A percentile compares a stretch with the other conserved stretches of the same genome.
phyloP scores from a whole-genome alignment of 768 basidiomycete species.

The Pleurotus citrinopileatus region DNA sequence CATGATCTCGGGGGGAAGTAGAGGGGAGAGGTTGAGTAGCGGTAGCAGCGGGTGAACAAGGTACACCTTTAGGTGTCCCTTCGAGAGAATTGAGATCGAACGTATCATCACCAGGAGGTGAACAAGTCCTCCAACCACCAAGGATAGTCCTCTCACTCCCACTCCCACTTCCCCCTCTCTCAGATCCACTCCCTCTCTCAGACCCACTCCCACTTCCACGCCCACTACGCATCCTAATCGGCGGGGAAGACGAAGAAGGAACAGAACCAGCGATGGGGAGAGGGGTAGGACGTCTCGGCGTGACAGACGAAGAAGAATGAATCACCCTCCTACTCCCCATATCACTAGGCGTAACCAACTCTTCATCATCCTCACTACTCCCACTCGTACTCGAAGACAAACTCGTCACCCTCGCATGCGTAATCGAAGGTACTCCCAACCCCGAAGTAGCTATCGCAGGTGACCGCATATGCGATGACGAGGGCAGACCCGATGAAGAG shows the following conservation, averaged over 20 bases:
- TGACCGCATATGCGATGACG: neutral
- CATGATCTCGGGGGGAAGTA: neutral
- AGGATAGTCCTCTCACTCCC: too few species aligned
- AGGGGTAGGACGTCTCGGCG: neutral
- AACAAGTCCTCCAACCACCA: neutral
- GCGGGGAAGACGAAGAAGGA: neutral
- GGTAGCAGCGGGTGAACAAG: too few species aligned
- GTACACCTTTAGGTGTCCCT: too few species aligned
- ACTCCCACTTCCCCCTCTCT: too few species aligned
- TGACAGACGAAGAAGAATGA: neutral
- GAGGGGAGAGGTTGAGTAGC: neutral
- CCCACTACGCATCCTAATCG: too few species aligned
- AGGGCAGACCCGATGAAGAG: neutral
- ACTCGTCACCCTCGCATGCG: neutral
- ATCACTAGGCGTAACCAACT: conserved; percentile 3
- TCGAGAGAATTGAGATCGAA: neutral
- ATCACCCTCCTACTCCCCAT: neutral
- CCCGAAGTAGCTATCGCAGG: neutral
- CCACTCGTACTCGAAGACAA: neutral
- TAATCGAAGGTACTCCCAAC: neutral
- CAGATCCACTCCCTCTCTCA: too few species aligned
- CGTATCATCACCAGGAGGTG: neutral
- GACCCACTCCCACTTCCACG: too few species aligned
- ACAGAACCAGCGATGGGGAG: neutral
- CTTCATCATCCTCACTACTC: neutral